Conservation (phyloP, 768 basidiomycete genomes). For the Calocera viscosa region DNA sequence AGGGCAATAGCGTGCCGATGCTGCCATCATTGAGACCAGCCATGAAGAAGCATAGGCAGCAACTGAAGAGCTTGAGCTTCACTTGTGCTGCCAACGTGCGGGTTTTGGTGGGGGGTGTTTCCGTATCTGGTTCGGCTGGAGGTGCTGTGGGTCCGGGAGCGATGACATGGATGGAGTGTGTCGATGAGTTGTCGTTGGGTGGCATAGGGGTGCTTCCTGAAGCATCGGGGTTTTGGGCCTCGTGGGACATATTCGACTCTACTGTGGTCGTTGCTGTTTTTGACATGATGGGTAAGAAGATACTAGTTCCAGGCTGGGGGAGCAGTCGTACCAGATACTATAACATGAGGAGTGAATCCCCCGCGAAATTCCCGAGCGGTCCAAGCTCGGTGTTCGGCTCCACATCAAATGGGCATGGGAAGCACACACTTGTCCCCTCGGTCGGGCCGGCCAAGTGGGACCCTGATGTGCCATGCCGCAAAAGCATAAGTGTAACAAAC, state of each 20-base stretch:
- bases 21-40: background rate
- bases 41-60: background rate
- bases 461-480: too few relatives aligned
- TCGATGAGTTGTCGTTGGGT: background rate
- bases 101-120: background rate
- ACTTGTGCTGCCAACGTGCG: background rate
- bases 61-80: background rate
- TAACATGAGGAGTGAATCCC: too few relatives aligned
- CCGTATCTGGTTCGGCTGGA: background rate
- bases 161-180: background rate
- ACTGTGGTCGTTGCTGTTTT: background rate
- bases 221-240: background rate
- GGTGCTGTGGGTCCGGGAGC: background rate
- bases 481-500: too few relatives aligned
- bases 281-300: too few relatives aligned
- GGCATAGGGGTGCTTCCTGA: background rate
- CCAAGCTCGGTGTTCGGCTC: too few relatives aligned
- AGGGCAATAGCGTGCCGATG: background rate
- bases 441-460: too few relatives aligned
- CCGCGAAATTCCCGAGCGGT: too few relatives aligned
- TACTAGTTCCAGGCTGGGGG: too few relatives aligned
- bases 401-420: too few relatives aligned
- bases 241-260: background rate
- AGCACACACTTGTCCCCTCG: too few relatives aligned
- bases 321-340: too few relatives aligned